phyloP scores from a whole-genome alignment of 1,284 basidiomycete species.

The Microbotryum intermedium region DNA sequence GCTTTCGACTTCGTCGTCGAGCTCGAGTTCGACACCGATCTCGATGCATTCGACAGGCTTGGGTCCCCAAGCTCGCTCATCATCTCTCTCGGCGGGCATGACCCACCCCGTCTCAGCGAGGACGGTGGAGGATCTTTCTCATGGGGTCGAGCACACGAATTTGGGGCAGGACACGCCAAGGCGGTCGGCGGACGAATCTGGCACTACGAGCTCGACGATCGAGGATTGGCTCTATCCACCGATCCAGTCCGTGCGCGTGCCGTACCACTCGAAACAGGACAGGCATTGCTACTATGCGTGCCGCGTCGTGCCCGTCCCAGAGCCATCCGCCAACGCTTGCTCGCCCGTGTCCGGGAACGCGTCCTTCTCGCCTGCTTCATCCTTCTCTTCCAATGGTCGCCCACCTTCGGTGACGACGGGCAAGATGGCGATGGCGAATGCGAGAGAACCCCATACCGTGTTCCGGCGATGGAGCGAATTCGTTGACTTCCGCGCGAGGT shows the following conservation, averaged over 20 bases:
- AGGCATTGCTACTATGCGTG: constrained; percentile 27
- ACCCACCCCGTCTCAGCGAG: too few relatives aligned
- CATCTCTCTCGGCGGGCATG: too few relatives aligned
- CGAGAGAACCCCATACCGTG: constrained; percentile 28
- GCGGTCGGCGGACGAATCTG: too few relatives aligned
- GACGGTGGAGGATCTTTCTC: too few relatives aligned
- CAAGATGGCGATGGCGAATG: constrained; percentile 18
- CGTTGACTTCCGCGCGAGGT: constrained; percentile 27
- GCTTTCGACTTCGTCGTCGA: neutral
- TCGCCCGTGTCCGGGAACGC: neutral
- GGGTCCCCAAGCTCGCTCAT: too few relatives aligned
- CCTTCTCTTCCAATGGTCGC: neutral
- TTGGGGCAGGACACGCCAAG: too few relatives aligned
- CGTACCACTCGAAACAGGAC: constrained; percentile 25
- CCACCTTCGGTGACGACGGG: constrained; percentile 9
- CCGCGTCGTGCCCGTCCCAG: constrained; percentile 20
- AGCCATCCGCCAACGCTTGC: neutral
- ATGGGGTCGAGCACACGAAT: too few relatives aligned
- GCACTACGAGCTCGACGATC: neutral
- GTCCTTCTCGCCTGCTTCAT: neutral
- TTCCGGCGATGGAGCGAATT: constrained; percentile 31
- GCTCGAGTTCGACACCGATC: neutral
- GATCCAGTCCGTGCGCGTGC: constrained; percentile 26
- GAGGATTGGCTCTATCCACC: neutral
- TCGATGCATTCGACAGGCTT: neutral